Evolutionary conservation across 2,329 filamentous ascomycete genomes (phyloP).

Genomic region (Fusarium sp.): DNA sequence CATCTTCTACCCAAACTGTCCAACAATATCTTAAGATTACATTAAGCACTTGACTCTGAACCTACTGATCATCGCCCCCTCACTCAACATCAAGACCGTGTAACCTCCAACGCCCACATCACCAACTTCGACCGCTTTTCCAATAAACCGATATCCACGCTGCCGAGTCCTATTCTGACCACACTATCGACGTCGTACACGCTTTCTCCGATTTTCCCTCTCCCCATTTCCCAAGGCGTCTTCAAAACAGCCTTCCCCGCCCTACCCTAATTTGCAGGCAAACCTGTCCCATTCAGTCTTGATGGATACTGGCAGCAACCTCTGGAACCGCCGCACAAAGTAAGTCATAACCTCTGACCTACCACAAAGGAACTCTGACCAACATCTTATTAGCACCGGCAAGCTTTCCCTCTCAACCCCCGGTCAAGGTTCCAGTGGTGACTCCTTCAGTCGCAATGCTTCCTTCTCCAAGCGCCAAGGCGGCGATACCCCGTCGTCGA

Average conservation of each 20-base stretch:
- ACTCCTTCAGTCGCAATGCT: constrained; percentile 72
- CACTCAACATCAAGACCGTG: constrained; percentile 38
- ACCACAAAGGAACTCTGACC: constrained; percentile 29
- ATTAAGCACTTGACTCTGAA: constrained; percentile 15
- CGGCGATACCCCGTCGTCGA: constrained; percentile 76
- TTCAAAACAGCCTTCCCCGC: constrained; percentile 44
- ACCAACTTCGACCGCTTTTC: constrained; percentile 30
- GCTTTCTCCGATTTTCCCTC: constrained; percentile 11
- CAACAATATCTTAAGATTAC: constrained; percentile 22
- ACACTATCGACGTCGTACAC: constrained; percentile 17
- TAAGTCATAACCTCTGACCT: constrained; percentile 61
- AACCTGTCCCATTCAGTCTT: constrained; percentile 55
- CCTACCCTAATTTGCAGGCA: constrained; percentile 43
- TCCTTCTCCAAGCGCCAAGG: constrained; percentile 82
- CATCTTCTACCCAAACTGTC: neutral
- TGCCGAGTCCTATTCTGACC: constrained; percentile 3
- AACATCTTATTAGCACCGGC: constrained; percentile 72
- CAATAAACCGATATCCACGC: constrained; percentile 4
- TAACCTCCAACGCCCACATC: constrained; percentile 34
- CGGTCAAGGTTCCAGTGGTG: constrained; percentile 68
- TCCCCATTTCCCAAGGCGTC: constrained; percentile 35
- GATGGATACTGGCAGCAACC: constrained; percentile 67
- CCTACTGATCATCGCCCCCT: constrained; percentile 39
- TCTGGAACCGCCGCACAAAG: constrained; percentile 90
- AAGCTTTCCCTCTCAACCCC: constrained; percentile 92